phyloP scores from a whole-genome alignment of 352 stramenopile species.

The Globisporangium nagaii region DNA sequence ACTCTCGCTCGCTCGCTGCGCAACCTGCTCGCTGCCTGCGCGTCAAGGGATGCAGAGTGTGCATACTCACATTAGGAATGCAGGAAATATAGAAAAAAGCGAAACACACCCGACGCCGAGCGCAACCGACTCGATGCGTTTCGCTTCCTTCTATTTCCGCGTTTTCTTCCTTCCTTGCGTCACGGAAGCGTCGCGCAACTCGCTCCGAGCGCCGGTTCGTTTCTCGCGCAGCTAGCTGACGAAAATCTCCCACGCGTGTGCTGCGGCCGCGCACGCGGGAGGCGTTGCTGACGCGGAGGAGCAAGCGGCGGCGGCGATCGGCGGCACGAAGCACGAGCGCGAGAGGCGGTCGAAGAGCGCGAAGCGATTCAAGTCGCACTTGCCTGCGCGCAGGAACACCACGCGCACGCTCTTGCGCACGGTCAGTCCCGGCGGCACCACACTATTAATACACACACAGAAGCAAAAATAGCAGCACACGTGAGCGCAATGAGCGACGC shows the following conservation, averaged over 20 bases:
- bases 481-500: not conserved
- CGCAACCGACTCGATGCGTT: too few relatives aligned
- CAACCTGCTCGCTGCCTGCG: too few relatives aligned
- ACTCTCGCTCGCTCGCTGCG: too few relatives aligned
- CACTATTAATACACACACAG: constrained; percentile 12
- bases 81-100: too few relatives aligned
- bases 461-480: not conserved
- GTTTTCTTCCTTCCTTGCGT: constrained; percentile 8
- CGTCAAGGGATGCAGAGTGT: too few relatives aligned
- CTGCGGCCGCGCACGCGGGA: not conserved
- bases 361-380: constrained; percentile 36
- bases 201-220: constrained; percentile 13
- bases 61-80: too few relatives aligned
- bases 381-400: constrained; percentile 40
- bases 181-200: constrained; percentile 20
- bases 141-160: not conserved
- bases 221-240: constrained; percentile 8
- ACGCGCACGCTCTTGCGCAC: constrained; percentile 59
- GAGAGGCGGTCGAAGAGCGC: constrained; percentile 55
- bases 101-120: too few relatives aligned
- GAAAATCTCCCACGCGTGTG: constrained; percentile 22
- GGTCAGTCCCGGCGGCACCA: constrained; percentile 41
- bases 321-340: constrained; percentile 54
- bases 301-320: not conserved
- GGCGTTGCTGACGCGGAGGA: not conserved